Percentiles rank a stretch among this genome's conserved stretches.
phyloP scores from a whole-genome alignment of 2,329 filamentous ascomycete genomes.

The Microascus cirrosus region DNA sequence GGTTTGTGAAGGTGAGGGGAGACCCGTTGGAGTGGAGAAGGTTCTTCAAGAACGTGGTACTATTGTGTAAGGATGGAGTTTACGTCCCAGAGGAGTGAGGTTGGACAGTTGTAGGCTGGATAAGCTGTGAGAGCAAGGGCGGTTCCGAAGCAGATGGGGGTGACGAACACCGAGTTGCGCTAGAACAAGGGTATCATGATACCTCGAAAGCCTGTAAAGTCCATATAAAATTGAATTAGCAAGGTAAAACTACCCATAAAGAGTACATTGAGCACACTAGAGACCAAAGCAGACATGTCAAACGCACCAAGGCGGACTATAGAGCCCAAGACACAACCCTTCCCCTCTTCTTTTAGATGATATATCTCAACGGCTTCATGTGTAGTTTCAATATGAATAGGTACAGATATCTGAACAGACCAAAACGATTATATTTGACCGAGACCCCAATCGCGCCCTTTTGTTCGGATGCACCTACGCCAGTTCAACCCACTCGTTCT shows the following conservation, averaged over 20 bases:
- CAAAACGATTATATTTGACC: background rate
- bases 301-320: background rate
- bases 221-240: background rate
- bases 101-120: background rate
- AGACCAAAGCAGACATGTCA: background rate
- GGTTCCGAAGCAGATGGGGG: background rate
- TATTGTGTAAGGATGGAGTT: slow-evolving; percentile 78
- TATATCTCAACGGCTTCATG: background rate
- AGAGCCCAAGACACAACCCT: background rate
- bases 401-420: background rate
- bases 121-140: background rate
- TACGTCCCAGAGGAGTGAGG: slow-evolving; percentile 36
- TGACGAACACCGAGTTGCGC: background rate
- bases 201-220: background rate
- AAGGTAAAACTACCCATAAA: background rate
- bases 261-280: background rate
- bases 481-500: background rate
- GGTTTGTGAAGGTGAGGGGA: slow-evolving; percentile 89
- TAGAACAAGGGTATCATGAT: background rate
- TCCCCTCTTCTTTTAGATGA: background rate
- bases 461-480: background rate
- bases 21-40: slow-evolving; percentile 94
- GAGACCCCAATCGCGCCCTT: background rate
- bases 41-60: slow-evolving; percentile 91
- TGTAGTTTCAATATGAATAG: background rate